Evolutionary conservation across 2,329 filamentous ascomycete genomes (phyloP).

Genomic region (Ascosphaera acerosa): DNA sequence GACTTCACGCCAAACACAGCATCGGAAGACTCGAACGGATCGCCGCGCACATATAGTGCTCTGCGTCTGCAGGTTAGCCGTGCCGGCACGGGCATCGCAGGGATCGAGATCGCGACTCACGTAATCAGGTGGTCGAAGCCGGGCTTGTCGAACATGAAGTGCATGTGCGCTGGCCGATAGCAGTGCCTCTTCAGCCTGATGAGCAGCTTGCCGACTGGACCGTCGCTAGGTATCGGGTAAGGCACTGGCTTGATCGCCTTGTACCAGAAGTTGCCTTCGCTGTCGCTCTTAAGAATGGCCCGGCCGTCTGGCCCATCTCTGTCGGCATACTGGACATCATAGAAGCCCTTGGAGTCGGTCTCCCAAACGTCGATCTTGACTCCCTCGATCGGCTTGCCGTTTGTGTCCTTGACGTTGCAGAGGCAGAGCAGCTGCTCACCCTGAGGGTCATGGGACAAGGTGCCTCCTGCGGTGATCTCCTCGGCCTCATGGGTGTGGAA

Average conservation of each 20-base stretch:
- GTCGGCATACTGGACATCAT: conserved; percentile 53
- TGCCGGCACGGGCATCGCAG: not conserved
- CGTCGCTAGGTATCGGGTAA: conserved; percentile 67
- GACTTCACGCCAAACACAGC: conserved; percentile 74
- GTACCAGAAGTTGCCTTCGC: conserved; percentile 59
- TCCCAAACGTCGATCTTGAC: conserved; percentile 69
- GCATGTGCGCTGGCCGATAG: conserved; percentile 54
- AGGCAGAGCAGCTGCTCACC: conserved; percentile 46
- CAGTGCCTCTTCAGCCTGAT: conserved; percentile 42
- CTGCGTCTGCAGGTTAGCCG: conserved; percentile 22
- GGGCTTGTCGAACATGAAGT: conserved; percentile 68
- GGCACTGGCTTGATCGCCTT: conserved; percentile 60
- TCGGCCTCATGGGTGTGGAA: conserved; percentile 64
- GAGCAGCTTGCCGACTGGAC: conserved; percentile 53
- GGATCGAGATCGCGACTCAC: conserved; percentile 31
- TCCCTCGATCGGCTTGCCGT: conserved; percentile 34
- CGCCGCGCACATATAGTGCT: conserved; percentile 49
- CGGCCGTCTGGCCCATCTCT: conserved; percentile 42
- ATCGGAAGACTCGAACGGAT: conserved; percentile 61
- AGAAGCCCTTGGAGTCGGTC: conserved; percentile 54
- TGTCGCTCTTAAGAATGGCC: conserved; percentile 42
- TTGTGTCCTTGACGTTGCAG: conserved; percentile 43
- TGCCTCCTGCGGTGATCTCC: conserved; percentile 25
- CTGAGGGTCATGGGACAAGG: conserved; percentile 41
- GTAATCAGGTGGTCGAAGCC: conserved; percentile 63